phyloP scores from a whole-genome alignment of 129 eudicot species.

The Flaveria bidentis region DNA sequence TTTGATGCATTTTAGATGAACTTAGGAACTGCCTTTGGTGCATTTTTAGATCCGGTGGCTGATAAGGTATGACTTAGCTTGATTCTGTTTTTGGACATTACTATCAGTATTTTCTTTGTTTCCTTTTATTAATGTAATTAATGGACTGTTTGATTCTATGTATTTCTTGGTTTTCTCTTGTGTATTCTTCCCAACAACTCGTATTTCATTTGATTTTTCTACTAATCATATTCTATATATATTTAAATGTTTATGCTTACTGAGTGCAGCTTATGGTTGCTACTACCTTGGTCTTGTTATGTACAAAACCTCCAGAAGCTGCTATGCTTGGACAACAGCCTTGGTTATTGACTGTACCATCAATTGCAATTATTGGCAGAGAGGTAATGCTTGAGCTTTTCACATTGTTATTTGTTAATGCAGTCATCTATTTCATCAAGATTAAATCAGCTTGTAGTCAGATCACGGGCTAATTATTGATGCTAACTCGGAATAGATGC shows the following conservation, averaged over 20 bases:
- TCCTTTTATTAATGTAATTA: constrained; percentile 4
- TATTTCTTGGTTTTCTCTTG: constrained; percentile 6
- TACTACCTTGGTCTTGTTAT: constrained; percentile 82
- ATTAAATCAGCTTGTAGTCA: neutral
- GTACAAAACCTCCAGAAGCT: constrained; percentile 83
- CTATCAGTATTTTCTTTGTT: constrained; percentile 1
- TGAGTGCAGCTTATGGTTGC: constrained; percentile 97
- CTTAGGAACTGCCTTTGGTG: constrained; percentile 91
- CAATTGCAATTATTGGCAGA: constrained; percentile 90
- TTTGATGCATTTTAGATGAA: constrained; percentile 59
- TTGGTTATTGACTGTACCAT: constrained; percentile 88
- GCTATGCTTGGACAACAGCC: constrained; percentile 68
- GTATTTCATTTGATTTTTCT: constrained; percentile 1
- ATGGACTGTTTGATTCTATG: neutral
- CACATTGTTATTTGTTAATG: constrained; percentile 8
- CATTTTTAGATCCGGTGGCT: constrained; percentile 98
- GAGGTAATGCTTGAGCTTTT: constrained; percentile 56
- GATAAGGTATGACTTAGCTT: constrained; percentile 71
- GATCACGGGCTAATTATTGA: neutral
- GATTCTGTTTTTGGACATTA: constrained; percentile 4
- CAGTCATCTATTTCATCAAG: neutral
- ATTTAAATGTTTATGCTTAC: constrained; percentile 21
- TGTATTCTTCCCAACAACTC: constrained; percentile 5
- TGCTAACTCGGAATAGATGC: constrained; percentile 3
- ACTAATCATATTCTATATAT: neutral